phyloP scores from a whole-genome alignment of 2,329 filamentous ascomycete species.

The Thermomyces lanuginosus region DNA sequence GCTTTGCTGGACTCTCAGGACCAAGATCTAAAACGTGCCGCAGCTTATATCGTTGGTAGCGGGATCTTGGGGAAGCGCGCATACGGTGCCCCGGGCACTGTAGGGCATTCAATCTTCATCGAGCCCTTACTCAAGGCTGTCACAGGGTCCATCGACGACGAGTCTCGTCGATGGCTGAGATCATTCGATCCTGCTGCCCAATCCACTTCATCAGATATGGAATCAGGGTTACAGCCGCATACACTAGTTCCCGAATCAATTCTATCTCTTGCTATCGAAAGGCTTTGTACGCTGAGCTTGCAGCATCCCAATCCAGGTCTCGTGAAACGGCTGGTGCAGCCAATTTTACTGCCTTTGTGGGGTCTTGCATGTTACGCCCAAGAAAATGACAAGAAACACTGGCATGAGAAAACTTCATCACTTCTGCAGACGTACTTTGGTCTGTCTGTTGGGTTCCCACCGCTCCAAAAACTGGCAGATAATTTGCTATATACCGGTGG shows the following conservation, averaged over 20 bases:
- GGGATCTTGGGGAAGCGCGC: constrained; percentile 26
- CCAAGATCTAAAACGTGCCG: constrained; percentile 24
- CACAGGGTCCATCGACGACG: constrained; percentile 15
- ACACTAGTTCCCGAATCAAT: constrained; percentile 11
- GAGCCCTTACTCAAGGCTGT: constrained; percentile 25
- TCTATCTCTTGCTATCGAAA: constrained; percentile 18
- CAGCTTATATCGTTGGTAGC: constrained; percentile 27
- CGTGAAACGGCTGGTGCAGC: constrained; percentile 25
- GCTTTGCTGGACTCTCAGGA: constrained; percentile 25
- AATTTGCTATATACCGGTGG: constrained; percentile 27
- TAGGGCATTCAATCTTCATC: constrained; percentile 27
- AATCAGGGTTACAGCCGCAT: constrained; percentile 1
- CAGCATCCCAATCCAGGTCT: constrained; percentile 29
- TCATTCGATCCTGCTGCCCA: constrained; percentile 8
- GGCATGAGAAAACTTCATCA: constrained; percentile 16
- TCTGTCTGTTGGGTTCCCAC: constrained; percentile 20
- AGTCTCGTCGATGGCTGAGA: constrained; percentile 15
- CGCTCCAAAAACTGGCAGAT: constrained; percentile 24
- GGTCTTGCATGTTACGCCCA: constrained; percentile 23
- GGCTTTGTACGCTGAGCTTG: constrained; percentile 20
- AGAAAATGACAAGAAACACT: constrained; percentile 11
- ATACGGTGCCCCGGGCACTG: constrained; percentile 23
- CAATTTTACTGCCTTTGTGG: constrained; percentile 27
- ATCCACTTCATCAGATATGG: background rate
- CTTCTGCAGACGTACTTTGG: constrained; percentile 27